These are phyloP conservation scores for Starmerella lactis-condensi DNA, from an alignment of 805 yeast genomes.

Conservation along the genomic window DNA sequence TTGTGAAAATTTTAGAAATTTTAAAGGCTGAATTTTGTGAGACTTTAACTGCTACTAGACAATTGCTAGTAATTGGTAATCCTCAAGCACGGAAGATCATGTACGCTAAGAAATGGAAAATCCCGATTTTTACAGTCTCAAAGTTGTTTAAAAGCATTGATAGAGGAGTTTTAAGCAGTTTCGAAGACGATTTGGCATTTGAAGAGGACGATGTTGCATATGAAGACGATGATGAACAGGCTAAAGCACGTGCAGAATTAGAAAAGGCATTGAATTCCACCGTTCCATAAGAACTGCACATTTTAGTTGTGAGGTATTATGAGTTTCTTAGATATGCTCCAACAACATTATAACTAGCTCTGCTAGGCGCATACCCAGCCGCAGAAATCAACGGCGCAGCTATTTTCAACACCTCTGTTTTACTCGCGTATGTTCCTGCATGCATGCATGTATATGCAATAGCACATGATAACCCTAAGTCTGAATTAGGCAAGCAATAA, in stretches of 20 bases:
- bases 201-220: conserved; percentile 13
- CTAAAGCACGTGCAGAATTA: no score
- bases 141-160: conserved; percentile 26
- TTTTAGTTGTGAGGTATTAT: no score
- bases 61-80: conserved; percentile 30
- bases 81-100: conserved; percentile 18
- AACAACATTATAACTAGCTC: conserved; percentile 44
- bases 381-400: conserved; percentile 32
- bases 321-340: conserved; percentile 15
- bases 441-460: no score
- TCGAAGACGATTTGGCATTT: conserved; percentile 4
- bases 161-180: conserved; percentile 12
- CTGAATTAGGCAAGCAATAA: no score
- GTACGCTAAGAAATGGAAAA: conserved; percentile 22
- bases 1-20: conserved; percentile 39
- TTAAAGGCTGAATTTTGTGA: conserved; percentile 36
- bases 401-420: conserved; percentile 38
- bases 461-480: no score
- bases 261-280: no score
- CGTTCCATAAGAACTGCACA: no score
- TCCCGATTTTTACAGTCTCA: conserved; percentile 23
- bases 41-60: conserved; percentile 33
- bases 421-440: conserved; percentile 23
- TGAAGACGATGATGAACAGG: conserved; percentile 12
- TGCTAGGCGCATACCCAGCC: conserved; percentile 49